Percentiles rank a stretch among this genome's conserved stretches.
These are phyloP conservation scores for Boletus rubescentipes DNA, from an alignment of 768 basidiomycete genomes.

Conservation along the genomic window DNA sequence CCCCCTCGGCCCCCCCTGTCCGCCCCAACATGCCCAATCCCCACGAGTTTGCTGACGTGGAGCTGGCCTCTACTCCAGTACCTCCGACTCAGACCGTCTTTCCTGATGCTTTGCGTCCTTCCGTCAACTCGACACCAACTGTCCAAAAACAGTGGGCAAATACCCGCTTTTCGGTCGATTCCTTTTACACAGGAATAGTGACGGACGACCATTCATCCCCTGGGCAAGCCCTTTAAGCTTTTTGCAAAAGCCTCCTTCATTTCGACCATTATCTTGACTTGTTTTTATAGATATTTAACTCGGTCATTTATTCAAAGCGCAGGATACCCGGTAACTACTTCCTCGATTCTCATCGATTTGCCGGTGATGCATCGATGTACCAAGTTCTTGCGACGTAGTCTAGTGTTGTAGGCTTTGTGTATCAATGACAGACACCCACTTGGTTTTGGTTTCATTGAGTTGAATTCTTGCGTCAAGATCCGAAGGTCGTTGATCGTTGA, in stretches of 20 bases:
- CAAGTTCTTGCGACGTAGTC: background rate
- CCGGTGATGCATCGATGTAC: constrained; percentile 4
- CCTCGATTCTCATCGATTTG: constrained; percentile 7
- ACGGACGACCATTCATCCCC: constrained; percentile 2
- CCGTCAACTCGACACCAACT: constrained; percentile 1
- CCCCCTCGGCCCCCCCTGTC: too few species aligned
- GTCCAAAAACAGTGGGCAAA: constrained; percentile 8
- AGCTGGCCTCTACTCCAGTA: constrained; percentile 10
- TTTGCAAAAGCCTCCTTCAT: constrained; percentile 1
- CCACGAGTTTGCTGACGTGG: constrained; percentile 2
- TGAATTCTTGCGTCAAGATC: too few species aligned
- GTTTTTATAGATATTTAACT: constrained; percentile 26
- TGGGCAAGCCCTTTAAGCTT: constrained; percentile 20
- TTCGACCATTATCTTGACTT: background rate
- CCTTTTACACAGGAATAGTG: constrained; percentile 27
- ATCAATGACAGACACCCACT: background rate
- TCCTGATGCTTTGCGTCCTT: constrained; percentile 17
- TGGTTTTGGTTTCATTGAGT: background rate
- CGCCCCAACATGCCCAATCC: constrained; percentile 19
- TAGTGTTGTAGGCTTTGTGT: constrained; percentile 8
- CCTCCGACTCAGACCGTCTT: background rate
- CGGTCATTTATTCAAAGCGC: background rate
- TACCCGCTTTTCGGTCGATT: constrained; percentile 28
- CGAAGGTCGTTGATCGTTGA: too few species aligned
- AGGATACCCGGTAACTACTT: constrained; percentile 2